Base-by-base conservation (phyloP, 2,329 filamentous ascomycete species). In the Sordariomycetes sp. region DNA sequence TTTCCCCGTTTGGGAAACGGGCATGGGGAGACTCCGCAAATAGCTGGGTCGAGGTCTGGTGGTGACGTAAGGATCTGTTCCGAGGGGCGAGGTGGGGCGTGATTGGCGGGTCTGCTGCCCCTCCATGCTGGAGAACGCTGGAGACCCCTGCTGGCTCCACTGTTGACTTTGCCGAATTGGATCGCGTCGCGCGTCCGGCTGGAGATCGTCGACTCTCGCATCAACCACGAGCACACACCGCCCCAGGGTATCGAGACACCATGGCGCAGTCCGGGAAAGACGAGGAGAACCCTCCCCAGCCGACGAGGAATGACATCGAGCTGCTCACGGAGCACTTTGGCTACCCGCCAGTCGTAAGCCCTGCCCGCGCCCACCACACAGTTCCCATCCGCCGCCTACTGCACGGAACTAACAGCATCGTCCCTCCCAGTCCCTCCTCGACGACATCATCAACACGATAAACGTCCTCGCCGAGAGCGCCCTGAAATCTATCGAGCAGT, bases 381-480 rank as follows among this genome's bases (percentile, higher is more conserved):
- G n/a, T 40, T 18, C 53, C 52, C 58, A 55, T 53, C 59, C 32
- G 57, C 32, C 20, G 1, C 20, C 46, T 14, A n/a, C 43, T n/a
- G n/a, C n/a, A 6, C 37, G 14, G 20, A 50, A 22, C 22, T 24
- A 59, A 59, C 63, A 56, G 52, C 51, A 34, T 59, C 52, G 40
- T 46, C 14, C 20, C 34, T 32, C 51, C 28, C 66, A 96, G 92
- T 89, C 89, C 61, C 83, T 99, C 50, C 88, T 99, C 68, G 94
- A 99, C 82, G 93, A 97, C 74, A 92, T 97, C 65, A 96, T 97
- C 76, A 97, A 97, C 77, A 89, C 88, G 58, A 85, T 97, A 71
- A 99, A 97, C 76, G 89, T 93, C 67, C 83, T 97, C 66, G 88
- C 94, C 67, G 94, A 96, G 73, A 88, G 88, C 70, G 92, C 90